These are phyloP conservation scores for Penicillium argentinense DNA, from an alignment of 495 filamentous ascomycete species.

Conservation along the genomic window DNA sequence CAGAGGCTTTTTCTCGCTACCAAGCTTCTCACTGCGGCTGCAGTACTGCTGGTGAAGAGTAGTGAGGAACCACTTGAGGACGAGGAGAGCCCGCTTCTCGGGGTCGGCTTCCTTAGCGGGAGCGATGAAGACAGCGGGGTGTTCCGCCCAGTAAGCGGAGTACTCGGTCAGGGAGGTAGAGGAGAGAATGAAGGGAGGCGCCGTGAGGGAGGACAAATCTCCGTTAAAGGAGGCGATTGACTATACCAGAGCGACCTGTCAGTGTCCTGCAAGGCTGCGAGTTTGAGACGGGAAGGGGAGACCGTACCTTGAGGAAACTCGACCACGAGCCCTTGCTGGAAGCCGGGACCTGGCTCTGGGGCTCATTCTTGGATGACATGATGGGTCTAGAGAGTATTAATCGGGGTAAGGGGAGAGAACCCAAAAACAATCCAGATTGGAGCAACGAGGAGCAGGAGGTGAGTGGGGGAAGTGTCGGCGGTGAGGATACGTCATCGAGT, in stretches of 20 bases:
- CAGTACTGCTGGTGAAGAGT: conserved; percentile 95
- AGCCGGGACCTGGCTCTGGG: conserved; percentile 36
- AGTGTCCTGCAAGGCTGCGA: too few species aligned
- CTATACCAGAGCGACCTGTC: conserved; percentile 37
- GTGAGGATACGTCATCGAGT: too few species aligned
- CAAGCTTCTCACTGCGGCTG: conserved; percentile 84
- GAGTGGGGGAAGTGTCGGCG: too few species aligned
- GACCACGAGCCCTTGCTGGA: conserved; percentile 53
- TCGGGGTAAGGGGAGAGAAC: too few species aligned
- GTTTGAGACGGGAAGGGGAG: not conserved
- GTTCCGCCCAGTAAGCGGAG: conserved; percentile 95
- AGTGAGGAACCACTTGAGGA: conserved; percentile 96
- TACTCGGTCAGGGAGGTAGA: conserved; percentile 91
- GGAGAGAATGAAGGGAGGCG: conserved; percentile 93
- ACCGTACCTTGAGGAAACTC: conserved; percentile 52
- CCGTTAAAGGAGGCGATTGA: conserved; percentile 96
- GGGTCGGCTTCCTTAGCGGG: conserved; percentile 79
- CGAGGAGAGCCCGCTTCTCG: conserved; percentile 78
- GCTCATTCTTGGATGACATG: conserved; percentile 38
- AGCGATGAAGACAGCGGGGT: conserved; percentile 83
- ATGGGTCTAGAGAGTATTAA: not conserved
- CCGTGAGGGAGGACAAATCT: conserved; percentile 89
- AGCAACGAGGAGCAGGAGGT: not conserved
- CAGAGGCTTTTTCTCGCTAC: conserved; percentile 96
- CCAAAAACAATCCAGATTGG: not conserved